Percentiles rank a stretch among this genome's conserved stretches.
phyloP scores from a whole-genome alignment of 495 filamentous ascomycete species.

The Platismatia glauca region DNA sequence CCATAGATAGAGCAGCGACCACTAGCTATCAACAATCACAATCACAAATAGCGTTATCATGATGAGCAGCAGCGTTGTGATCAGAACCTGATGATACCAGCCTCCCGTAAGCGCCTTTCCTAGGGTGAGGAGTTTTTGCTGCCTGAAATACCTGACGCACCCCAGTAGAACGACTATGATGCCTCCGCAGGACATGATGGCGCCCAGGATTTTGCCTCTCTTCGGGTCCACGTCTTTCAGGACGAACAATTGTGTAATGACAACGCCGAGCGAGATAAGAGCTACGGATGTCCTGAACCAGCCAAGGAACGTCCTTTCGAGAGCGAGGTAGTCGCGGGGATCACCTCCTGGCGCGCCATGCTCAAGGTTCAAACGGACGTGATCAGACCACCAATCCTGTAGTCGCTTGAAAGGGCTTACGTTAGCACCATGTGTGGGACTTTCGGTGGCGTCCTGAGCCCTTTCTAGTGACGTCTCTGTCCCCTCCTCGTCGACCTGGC shows the following conservation, averaged over 20 bases:
- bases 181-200: constrained; percentile 9
- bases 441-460: background rate
- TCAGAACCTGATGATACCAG: constrained; percentile 2
- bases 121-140: constrained; percentile 13
- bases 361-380: constrained; percentile 14
- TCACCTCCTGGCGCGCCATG: constrained; percentile 8
- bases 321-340: constrained; percentile 23
- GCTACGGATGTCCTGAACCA: constrained; percentile 20
- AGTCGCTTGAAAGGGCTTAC: background rate
- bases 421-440: background rate
- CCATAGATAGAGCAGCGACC: background rate
- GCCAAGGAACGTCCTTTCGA: constrained; percentile 22
- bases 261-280: constrained; percentile 17
- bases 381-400: constrained; percentile 17
- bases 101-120: constrained; percentile 11
- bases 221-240: constrained; percentile 2
- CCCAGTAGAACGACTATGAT: constrained; percentile 15
- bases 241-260: constrained; percentile 20
- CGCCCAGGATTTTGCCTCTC: constrained; percentile 15
- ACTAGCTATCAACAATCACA: constrained; percentile 7
- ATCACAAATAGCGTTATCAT: constrained; percentile 6
- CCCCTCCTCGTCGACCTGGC: background rate
- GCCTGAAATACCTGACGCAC: constrained; percentile 19
- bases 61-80: background rate
- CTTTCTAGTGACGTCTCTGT: background rate